Evolutionary conservation across 1,139 yeast species (phyloP).

Genomic region (Kodamaea ohmeri): DNA sequence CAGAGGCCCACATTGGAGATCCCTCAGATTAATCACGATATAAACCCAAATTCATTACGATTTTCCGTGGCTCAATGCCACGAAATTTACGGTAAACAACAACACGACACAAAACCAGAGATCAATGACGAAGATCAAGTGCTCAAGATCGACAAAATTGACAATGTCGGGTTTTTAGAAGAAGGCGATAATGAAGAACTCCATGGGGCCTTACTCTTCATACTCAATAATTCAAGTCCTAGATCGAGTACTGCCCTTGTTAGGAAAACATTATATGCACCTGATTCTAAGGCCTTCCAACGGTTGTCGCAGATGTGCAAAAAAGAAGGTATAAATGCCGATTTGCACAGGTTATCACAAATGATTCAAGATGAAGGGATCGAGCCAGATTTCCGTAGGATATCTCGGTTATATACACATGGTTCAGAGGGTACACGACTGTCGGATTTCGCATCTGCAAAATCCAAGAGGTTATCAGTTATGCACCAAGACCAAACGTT

Average conservation of each 20-base stretch:
- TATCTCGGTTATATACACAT: neutral
- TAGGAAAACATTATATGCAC: neutral
- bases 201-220: constrained; percentile 9
- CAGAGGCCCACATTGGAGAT: too few relatives aligned
- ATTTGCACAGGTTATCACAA: neutral
- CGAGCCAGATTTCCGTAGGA: neutral
- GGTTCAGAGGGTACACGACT: too few relatives aligned
- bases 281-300: neutral
- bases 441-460: too few relatives aligned
- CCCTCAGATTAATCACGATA: neutral
- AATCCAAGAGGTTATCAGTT: too few relatives aligned
- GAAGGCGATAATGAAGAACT: constrained; percentile 8
- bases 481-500: too few relatives aligned
- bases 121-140: neutral
- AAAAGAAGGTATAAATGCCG: neutral
- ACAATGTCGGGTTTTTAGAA: constrained; percentile 7
- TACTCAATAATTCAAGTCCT: constrained; percentile 7
- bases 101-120: neutral
- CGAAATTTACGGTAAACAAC: neutral
- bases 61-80: neutral
- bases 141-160: neutral
- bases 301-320: constrained; percentile 1
- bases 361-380: neutral
- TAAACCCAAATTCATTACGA: neutral
- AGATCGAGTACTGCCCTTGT: constrained; percentile 1